Percentiles rank a stretch among this genome's conserved stretches.
These are phyloP conservation scores for Alternaria hordeiaustralica DNA, from an alignment of 2,329 filamentous ascomycete species.

Conservation along the genomic window DNA sequence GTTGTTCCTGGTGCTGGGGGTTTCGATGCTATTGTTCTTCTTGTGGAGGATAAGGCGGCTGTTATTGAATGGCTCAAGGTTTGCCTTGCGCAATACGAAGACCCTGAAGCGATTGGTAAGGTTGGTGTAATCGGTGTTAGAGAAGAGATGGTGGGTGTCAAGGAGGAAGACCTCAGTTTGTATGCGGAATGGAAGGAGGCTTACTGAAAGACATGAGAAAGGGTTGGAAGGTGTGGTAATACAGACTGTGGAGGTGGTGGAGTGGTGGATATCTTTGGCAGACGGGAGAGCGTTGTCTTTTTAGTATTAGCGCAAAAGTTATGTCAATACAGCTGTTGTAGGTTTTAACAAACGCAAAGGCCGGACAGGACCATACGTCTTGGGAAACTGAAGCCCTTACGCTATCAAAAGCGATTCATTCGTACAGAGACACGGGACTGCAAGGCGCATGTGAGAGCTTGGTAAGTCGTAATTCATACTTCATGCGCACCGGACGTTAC, in stretches of 20 bases:
- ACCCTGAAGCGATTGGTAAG: constrained; percentile 50
- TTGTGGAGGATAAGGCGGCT: constrained; percentile 75
- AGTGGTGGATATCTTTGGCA: background rate
- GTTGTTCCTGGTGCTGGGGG: constrained; percentile 95
- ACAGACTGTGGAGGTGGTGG: background rate
- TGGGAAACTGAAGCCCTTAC: background rate
- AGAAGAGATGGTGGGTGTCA: constrained; percentile 74
- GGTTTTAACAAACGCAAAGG: background rate
- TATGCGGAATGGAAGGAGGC: constrained; percentile 51
- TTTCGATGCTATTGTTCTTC: constrained; percentile 84
- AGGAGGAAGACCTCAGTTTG: constrained; percentile 46
- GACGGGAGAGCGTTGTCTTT: background rate
- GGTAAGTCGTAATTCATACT: background rate
- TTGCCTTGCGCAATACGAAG: constrained; percentile 71
- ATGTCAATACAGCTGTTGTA: background rate
- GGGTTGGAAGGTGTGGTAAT: background rate
- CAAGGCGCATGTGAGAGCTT: background rate
- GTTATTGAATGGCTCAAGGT: constrained; percentile 66
- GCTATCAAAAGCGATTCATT: background rate
- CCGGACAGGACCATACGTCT: background rate
- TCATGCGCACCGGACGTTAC: background rate
- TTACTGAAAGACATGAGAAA: background rate
- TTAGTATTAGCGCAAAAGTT: constrained; percentile 3
- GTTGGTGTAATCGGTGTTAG: constrained; percentile 73
- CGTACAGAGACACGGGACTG: background rate